phyloP scores from a whole-genome alignment of 2,329 filamentous ascomycete genomes.

The Epichloe sp. region DNA sequence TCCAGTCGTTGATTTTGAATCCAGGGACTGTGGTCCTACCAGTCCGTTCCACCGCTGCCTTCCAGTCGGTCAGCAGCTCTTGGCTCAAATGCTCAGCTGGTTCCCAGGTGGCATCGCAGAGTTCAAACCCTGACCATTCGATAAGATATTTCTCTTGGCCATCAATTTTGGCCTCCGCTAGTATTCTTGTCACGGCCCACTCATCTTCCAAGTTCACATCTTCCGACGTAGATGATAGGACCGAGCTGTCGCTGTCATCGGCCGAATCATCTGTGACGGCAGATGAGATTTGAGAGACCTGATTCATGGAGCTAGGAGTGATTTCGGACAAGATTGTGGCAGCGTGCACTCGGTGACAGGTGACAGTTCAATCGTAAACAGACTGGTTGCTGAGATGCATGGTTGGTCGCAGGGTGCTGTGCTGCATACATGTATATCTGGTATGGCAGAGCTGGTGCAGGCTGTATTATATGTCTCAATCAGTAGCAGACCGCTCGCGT shows the following conservation, averaged over 20 bases:
- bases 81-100: conserved; percentile 29
- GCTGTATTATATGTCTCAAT: no score
- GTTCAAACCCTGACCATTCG: conserved; percentile 23
- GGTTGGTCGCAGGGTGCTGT: neutral
- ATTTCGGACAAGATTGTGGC: neutral
- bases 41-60: conserved; percentile 24
- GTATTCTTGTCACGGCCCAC: conserved; percentile 38
- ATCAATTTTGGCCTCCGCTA: conserved; percentile 28
- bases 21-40: conserved; percentile 18
- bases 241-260: conserved; percentile 14
- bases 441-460: neutral
- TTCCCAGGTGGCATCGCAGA: conserved; percentile 35
- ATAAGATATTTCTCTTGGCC: conserved; percentile 20
- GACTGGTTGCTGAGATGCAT: neutral
- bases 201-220: conserved; percentile 24
- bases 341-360: neutral
- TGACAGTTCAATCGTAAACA: neutral
- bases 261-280: neutral
- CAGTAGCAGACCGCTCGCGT: no score
- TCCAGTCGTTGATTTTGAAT: conserved; percentile 26
- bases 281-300: neutral
- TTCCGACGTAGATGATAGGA: conserved; percentile 21
- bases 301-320: neutral
- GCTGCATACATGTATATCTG: neutral
- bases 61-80: conserved; percentile 30